Percentiles rank a stretch among this genome's conserved stretches.
These are phyloP conservation scores for Colletotrichum sp. DNA, from an alignment of 2,329 filamentous ascomycete species.

Conservation along the genomic window DNA sequence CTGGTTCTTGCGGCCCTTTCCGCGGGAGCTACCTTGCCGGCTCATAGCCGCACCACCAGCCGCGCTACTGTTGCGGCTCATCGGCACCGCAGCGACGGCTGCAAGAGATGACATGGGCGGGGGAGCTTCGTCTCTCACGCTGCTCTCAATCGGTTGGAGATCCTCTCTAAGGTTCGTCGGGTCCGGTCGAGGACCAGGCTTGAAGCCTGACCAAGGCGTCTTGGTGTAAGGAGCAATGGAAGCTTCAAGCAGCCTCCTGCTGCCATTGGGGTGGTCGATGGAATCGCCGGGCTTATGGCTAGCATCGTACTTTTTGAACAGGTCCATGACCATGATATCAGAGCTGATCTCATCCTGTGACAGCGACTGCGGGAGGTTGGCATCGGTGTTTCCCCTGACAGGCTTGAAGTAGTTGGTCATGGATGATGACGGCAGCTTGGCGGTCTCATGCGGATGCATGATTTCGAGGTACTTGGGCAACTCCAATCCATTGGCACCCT, in stretches of 20 bases:
- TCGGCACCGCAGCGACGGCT: constrained; percentile 45
- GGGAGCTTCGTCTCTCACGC: constrained; percentile 44
- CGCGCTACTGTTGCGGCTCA: constrained; percentile 60
- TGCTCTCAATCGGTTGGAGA: constrained; percentile 53
- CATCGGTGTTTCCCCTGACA: constrained; percentile 57
- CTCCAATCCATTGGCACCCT: constrained; percentile 64
- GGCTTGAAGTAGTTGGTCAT: constrained; percentile 65
- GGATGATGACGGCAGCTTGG: constrained; percentile 62
- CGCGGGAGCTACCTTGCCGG: constrained; percentile 57
- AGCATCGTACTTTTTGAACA: constrained; percentile 61
- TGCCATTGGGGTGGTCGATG: constrained; percentile 57
- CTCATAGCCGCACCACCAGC: constrained; percentile 62
- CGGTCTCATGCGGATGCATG: constrained; percentile 56
- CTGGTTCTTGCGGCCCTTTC: constrained; percentile 44
- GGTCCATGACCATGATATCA: constrained; percentile 63
- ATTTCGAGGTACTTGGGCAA: constrained; percentile 63
- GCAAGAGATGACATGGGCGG: constrained; percentile 23
- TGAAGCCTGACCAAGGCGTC: constrained; percentile 54
- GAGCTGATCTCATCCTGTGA: constrained; percentile 56
- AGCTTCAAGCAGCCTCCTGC: constrained; percentile 60
- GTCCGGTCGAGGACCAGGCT: constrained; percentile 48
- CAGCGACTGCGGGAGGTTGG: constrained; percentile 59
- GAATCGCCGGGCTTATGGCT: constrained; percentile 59
- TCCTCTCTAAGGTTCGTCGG: constrained; percentile 55
- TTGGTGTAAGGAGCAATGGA: constrained; percentile 54